Evolutionary conservation across 225 moss, liverwort and hornwort genomes (phyloP).

Genomic region (Asterella californica): DNA sequence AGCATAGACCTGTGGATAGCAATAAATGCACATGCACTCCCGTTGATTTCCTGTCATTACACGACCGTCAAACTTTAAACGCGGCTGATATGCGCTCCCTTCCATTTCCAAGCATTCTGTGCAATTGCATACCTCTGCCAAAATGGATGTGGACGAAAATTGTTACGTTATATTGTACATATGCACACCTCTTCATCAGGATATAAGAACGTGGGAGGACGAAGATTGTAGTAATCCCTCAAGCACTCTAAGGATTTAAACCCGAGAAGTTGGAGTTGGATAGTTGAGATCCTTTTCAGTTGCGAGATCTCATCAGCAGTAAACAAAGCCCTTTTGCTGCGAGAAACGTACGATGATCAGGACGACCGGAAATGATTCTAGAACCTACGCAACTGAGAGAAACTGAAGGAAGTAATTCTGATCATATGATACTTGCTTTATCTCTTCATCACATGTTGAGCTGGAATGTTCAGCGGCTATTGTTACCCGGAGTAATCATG

Average conservation of each 20-base stretch:
- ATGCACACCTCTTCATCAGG: constrained; percentile 86
- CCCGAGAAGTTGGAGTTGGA: constrained; percentile 84
- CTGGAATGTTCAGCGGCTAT: background rate
- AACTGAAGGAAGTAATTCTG: too few species aligned
- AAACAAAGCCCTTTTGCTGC: constrained; percentile 79
- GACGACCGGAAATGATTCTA: background rate
- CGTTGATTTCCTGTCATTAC: constrained; percentile 59
- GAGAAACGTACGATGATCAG: background rate
- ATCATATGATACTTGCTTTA: background rate
- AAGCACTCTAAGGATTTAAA: constrained; percentile 73
- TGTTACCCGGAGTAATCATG: constrained; percentile 81
- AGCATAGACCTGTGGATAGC: constrained; percentile 84
- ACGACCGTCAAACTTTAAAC: background rate
- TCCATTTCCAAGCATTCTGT: background rate
- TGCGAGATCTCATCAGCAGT: constrained; percentile 67
- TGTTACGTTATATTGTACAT: background rate
- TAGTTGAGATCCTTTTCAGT: constrained; percentile 67
- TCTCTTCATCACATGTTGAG: background rate
- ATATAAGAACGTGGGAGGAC: constrained; percentile 88
- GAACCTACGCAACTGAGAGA: too few species aligned
- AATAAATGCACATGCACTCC: constrained; percentile 87
- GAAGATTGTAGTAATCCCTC: constrained; percentile 81
- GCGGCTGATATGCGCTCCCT: background rate
- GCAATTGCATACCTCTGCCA: background rate
- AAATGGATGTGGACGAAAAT: background rate